These are phyloP conservation scores for Polysphondylium violaceum DNA, from an alignment of 78 protist genomes.

Conservation along the genomic window DNA sequence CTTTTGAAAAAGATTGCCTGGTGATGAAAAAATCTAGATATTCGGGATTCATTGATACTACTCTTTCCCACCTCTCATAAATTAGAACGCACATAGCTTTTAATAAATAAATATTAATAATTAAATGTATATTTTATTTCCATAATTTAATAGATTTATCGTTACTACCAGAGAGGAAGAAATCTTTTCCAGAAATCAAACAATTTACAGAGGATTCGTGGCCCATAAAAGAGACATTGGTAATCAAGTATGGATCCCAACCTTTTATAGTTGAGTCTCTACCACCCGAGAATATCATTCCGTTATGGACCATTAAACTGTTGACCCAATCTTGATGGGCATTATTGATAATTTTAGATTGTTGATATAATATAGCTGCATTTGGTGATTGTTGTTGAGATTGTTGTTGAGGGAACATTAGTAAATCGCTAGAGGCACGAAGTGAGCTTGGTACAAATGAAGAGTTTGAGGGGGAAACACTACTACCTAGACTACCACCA, in stretches of 20 bases:
- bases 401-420: not conserved
- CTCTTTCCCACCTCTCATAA: too few species aligned
- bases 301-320: constrained; percentile 19
- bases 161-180: constrained; percentile 52
- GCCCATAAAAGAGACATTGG: constrained; percentile 10
- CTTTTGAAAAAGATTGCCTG: too few species aligned
- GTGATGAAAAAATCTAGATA: too few species aligned
- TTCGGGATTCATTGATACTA: too few species aligned
- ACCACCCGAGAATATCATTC: constrained; percentile 54
- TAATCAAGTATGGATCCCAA: constrained; percentile 54
- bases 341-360: constrained; percentile 20
- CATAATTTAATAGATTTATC: constrained; percentile 70
- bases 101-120: too few species aligned
- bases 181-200: constrained; percentile 28
- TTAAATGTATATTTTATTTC: too few species aligned
- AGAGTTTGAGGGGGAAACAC: not conserved
- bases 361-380: constrained; percentile 29
- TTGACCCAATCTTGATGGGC: constrained; percentile 69
- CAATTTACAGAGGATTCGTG: constrained; percentile 64
- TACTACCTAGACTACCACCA: not conserved
- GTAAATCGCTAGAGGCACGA: not conserved
- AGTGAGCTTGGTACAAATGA: not conserved
- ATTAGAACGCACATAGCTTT: too few species aligned
- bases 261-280: constrained; percentile 77
- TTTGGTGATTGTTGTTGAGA: constrained; percentile 10